Base-by-base conservation (phyloP, 1,284 basidiomycete genomes). In the Takashimella koratensis region DNA sequence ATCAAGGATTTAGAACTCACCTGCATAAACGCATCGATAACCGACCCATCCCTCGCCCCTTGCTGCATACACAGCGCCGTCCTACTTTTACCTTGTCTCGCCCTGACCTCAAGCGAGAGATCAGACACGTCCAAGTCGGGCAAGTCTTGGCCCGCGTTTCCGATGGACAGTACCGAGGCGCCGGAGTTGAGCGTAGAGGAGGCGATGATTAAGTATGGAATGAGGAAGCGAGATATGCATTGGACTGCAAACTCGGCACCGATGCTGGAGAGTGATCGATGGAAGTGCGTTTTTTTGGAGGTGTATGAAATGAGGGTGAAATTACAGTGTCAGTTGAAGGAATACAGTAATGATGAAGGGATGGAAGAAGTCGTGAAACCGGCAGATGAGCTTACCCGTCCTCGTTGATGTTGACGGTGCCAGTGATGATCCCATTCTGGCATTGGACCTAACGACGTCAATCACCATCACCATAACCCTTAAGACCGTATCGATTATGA, bases 41-140 rank as follows among this genome's bases (percentile, higher is more conserved):
- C 57, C 2, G 57, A 47, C 26, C 52, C 49, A 49, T 62, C 60
- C 42, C 60, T 49, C 24, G 26, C 52, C 19, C 55, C 53, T 43
- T 53, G 57, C 45, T 57, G 52, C 2, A 57, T 13, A 20, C 54
- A 56, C 2, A 48, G 16, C n/a, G 30, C 36, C 36, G 51, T 51
- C 41, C 52, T 56, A n/a, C 24, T 45, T n/a, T 26, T 16, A 26
- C 19, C 25, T 4, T 13, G 5, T n/a, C 19, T 25, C 21, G 5
- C 25, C 8, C 23, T 23, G 10, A 16, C 5, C 16, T 27, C 22
- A 26, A 61, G 44, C 20, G 45, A 52, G 27, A 61, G 43, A 52
- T 61, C 56, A 19, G 56, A 49, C 20, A 54, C 12, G 21, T 53
- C 47, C 20, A 61, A 49, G 12, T 19, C 24, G 39, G 41, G 45